Base-by-base conservation (phyloP, 768 basidiomycete species). In the Trametes cingulata region DNA sequence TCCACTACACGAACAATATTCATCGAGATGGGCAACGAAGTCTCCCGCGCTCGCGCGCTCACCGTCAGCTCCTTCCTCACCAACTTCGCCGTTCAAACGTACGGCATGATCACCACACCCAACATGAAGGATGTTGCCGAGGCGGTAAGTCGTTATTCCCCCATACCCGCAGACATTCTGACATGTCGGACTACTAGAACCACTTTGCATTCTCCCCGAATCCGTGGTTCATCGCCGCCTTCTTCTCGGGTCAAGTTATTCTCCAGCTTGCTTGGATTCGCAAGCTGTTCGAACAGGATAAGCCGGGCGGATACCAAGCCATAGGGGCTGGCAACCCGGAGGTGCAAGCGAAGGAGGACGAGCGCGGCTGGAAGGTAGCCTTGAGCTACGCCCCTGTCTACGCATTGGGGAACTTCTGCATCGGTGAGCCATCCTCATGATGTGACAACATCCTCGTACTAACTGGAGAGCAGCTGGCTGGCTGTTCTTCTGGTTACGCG, bases 131-230 rank as follows among this genome's bases (percentile, higher is more conserved):
- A 73, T 22, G 48, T 74, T 15, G 70, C 72, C 8, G 72, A 73
- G 27, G 66, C 65, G 25, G 73, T 73, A 37, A 27, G 70, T 58
- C 39, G 22, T 8, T 57, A 15, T 15, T 52, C 39, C 9, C 13
- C 20, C 46, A 13, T 8, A 12, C 14, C 17, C 6, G 1, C 6
- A 10, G 47, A 14, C 7, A 43, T 19, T 19, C 56, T 63, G 42
- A 62, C n/a, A n/a, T n/a, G 15, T 35, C 24, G 35, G n/a, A 12
- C 29, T 25, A 39, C 6, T 37, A 74, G 73, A 71, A 74, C 46
- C 71, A 73, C 43, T 74, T 68, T 25, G 73, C 72, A 1, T 74
- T 72, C 60, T 74, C 72, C 4, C 71, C 73, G 17, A 68, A 72
- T 56, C 71, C 73, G 0, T 67, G 56, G 61, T 71, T 73, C 61